These are phyloP conservation scores for Trichoderma endophyticum DNA, from an alignment of 2,329 filamentous ascomycete species.

Conservation along the genomic window DNA sequence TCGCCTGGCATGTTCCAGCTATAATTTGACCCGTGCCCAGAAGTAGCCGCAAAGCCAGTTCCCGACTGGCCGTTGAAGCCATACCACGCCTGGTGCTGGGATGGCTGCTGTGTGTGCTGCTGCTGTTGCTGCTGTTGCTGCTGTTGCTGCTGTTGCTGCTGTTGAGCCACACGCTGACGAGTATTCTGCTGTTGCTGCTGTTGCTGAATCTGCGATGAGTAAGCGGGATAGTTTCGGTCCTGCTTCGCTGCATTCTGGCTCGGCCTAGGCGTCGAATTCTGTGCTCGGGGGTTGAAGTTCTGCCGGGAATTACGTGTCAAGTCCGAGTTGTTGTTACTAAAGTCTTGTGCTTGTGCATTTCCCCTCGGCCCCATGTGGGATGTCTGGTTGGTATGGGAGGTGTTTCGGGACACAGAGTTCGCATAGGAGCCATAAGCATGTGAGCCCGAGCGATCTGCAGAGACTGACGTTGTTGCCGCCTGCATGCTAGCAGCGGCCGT, in stretches of 20 bases:
- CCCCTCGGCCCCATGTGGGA: constrained; percentile 1
- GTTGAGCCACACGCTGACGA: constrained; percentile 15
- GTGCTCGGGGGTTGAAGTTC: constrained; percentile 5
- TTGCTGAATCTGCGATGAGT: constrained; percentile 14
- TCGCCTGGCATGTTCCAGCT: constrained; percentile 25
- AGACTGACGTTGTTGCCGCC: not conserved
- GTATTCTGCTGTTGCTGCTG: constrained; percentile 14
- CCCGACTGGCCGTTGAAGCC: constrained; percentile 25
- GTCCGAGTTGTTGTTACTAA: not conserved
- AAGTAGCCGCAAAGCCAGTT: constrained; percentile 20
- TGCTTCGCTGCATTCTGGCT: constrained; percentile 1
- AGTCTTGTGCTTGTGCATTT: not conserved
- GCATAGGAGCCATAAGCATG: constrained; percentile 9
- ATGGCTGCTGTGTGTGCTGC: constrained; percentile 18
- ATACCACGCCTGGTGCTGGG: constrained; percentile 27
- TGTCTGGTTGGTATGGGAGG: not conserved
- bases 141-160: constrained; percentile 15
- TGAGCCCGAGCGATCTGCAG: constrained; percentile 10
- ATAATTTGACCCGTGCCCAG: constrained; percentile 27
- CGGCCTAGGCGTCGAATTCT: not conserved
- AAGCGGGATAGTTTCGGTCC: constrained; percentile 5
- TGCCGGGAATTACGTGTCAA: not conserved
- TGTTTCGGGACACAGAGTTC: not conserved
- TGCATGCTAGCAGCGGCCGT: constrained; percentile 15
- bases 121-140: constrained; percentile 18